phyloP scores from a whole-genome alignment of 345 rosid genomes.

The Euphorbia tirucalli region DNA sequence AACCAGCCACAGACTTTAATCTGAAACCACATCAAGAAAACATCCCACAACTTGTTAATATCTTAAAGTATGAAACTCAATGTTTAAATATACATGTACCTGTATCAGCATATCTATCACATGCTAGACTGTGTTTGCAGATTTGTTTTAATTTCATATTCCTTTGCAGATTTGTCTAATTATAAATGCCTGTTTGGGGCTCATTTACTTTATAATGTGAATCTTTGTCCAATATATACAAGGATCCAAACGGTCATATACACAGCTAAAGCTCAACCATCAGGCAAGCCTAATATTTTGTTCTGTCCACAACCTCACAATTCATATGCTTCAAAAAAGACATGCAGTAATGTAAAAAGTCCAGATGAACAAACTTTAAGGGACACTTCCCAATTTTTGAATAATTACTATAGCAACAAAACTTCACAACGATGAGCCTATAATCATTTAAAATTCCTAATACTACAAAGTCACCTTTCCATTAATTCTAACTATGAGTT shows the following conservation, averaged over 20 bases:
- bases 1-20: neutral
- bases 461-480: no score
- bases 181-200: neutral
- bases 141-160: no score
- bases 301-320: no score
- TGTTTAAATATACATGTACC: neutral
- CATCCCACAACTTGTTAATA: neutral
- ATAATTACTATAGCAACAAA: neutral
- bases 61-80: neutral
- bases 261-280: neutral
- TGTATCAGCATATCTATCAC: neutral
- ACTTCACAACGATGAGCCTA: neutral
- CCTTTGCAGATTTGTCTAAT: neutral
- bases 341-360: no score
- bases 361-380: neutral
- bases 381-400: no score
- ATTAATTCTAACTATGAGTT: no score
- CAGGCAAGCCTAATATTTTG: no score
- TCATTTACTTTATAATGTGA: neutral
- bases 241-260: neutral
- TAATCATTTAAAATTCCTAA: no score
- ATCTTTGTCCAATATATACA: neutral
- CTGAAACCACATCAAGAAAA: neutral
- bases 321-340: neutral
- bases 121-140: neutral